Percentiles rank a stretch among this genome's conserved stretches.
Conservation (phyloP, 352 stramenopile species). For the Phytopythium delawarense region DNA sequence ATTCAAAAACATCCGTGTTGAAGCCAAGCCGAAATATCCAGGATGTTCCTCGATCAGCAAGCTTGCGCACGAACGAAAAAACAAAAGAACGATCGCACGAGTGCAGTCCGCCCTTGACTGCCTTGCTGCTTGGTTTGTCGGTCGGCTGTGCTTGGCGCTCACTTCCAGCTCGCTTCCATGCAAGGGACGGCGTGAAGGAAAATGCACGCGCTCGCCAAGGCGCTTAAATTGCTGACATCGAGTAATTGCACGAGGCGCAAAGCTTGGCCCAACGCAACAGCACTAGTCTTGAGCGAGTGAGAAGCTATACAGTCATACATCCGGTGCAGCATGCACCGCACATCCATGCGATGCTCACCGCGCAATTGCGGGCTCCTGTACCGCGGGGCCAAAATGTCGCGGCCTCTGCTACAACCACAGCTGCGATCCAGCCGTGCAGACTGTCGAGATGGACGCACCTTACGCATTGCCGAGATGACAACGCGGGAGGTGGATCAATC, state of each 20-base stretch:
- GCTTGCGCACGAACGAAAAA: background rate
- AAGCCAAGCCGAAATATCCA: background rate
- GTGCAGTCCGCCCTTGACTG: background rate
- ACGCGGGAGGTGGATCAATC: background rate
- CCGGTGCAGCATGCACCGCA: background rate
- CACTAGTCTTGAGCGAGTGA: no score
- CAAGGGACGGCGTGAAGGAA: no score
- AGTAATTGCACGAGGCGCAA: no score
- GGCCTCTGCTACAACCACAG: background rate
- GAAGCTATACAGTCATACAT: background rate
- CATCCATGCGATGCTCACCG: background rate
- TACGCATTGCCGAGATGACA: background rate
- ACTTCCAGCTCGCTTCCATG: no score
- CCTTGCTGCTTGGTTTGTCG: background rate
- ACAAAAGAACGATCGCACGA: background rate
- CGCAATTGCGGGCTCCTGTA: background rate
- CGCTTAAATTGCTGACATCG: no score
- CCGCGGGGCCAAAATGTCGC: background rate
- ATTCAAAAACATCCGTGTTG: background rate
- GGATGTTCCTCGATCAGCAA: background rate
- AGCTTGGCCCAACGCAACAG: background rate
- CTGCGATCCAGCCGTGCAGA: background rate
- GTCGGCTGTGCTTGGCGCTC: no score
- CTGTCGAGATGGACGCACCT: background rate
- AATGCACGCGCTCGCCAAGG: no score